Evolutionary conservation across 768 basidiomycete species (phyloP).

Genomic region (Psilocybe sp.): DNA sequence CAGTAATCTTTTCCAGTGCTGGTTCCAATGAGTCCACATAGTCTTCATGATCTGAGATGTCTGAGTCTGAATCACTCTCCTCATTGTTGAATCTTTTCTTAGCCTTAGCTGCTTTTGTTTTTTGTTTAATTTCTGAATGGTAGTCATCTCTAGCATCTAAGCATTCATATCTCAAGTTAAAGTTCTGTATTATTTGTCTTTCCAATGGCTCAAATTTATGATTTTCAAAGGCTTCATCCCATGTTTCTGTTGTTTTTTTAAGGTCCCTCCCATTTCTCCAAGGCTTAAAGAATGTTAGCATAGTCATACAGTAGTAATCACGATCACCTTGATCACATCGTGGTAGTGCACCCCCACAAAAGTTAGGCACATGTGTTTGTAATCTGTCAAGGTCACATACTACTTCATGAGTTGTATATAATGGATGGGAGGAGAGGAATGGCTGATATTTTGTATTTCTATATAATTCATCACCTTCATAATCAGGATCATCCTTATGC

Average conservation of each 20-base stretch:
- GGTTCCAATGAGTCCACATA: not conserved
- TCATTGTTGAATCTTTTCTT: not conserved
- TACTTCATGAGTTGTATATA: slow-evolving; percentile 14
- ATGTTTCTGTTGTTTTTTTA: slow-evolving; percentile 16
- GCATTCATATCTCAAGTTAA: slow-evolving; percentile 31
- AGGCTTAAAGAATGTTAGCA: slow-evolving; percentile 28
- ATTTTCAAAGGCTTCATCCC: slow-evolving; percentile 21
- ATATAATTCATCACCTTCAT: slow-evolving; percentile 1
- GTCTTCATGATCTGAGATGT: not conserved
- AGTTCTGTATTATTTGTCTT: slow-evolving; percentile 21
- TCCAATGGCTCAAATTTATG: slow-evolving; percentile 12
- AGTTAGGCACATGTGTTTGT: slow-evolving; percentile 20
- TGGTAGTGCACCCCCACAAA: slow-evolving; percentile 27
- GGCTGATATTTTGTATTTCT: not conserved
- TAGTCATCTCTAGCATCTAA: slow-evolving; percentile 30
- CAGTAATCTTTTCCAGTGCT: not conserved
- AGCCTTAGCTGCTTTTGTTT: not conserved
- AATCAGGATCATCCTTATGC: slow-evolving; percentile 3
- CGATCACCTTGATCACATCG: slow-evolving; percentile 26
- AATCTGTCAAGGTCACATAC: not conserved
- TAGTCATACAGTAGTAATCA: slow-evolving; percentile 27
- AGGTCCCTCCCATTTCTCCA: slow-evolving; percentile 25
- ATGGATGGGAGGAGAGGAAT: slow-evolving; percentile 14
- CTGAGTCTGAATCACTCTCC: not conserved
- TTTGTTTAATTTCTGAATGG: slow-evolving; percentile 5